A percentile compares a stretch with the other conserved stretches of the same genome.
Evolutionary conservation across 139 green algal species (phyloP).

Genomic region (Chlorella sp.): DNA sequence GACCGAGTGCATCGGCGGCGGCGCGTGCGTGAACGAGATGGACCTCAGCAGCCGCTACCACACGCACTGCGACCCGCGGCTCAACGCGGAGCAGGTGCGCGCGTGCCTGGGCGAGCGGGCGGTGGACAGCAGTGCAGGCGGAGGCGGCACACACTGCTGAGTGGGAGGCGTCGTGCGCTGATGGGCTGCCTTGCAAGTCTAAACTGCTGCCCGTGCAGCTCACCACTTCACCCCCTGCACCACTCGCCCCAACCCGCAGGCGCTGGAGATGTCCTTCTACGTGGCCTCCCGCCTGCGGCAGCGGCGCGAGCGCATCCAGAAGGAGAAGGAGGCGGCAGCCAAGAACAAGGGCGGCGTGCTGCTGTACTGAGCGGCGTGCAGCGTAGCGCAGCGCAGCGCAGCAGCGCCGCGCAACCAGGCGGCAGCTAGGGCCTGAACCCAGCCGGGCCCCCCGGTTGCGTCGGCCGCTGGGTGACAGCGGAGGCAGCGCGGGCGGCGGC

Average conservation of each 20-base stretch:
- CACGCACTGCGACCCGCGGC: constrained; percentile 99
- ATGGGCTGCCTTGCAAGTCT: no score
- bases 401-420: no score
- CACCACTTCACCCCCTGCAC: no score
- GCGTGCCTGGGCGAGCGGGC: no score
- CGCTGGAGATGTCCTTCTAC: constrained; percentile 98
- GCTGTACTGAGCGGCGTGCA: constrained; percentile 30
- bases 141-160: no score
- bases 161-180: no score
- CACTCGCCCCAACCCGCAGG: constrained; percentile 12
- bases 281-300: constrained; percentile 81
- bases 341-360: constrained; percentile 29
- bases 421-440: no score
- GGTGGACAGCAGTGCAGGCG: no score
- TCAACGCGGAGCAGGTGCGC: constrained; percentile 93
- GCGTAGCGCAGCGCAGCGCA: background rate
- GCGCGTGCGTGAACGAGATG: constrained; percentile 54
- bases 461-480: no score
- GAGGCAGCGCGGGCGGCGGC: no score
- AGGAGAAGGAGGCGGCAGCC: constrained; percentile 6
- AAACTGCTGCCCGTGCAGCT: no score
- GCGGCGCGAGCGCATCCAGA: constrained; percentile 35
- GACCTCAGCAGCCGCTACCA: constrained; percentile 96
- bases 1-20: constrained; percentile 98
- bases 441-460: no score